Evolutionary conservation across 352 stramenopile species (phyloP), one percentile per base, ranked within the genome.

Genomic region (Pseudoperonospora humuli): DNA sequence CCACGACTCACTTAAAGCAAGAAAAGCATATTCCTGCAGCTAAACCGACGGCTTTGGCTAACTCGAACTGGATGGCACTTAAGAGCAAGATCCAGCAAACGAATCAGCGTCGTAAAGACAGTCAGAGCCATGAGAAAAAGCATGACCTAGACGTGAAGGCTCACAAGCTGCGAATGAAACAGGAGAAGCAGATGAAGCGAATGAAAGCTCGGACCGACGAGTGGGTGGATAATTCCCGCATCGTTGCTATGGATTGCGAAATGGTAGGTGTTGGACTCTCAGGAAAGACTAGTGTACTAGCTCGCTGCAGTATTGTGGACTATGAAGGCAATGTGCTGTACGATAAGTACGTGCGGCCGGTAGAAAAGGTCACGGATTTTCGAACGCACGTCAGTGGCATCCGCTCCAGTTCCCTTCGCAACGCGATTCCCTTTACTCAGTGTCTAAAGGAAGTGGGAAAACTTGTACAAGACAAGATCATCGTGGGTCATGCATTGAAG

Each of bases 181-280:
- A 76, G 31, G 57, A 64, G 18, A 74, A 83, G 38, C 56, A 77
- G 33, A 32, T 45, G 35, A 65, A 70, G 53, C 64, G 74, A 36
- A 61, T 71, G 47, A 60, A 84, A 50, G 34, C 43, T 20, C 71
- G 73, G 31, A 72, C 64, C 6, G 67, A 69, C 42, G 57, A 85
- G 44, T 89, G 77, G 80, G 84, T 93, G 50, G 75, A 90, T 62
- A 85, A 86, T 50, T 55, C 52, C 21, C 40, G 48, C 6, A 87
- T 93, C 45, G 54, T 91, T 15, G 81, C 59, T n/a, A 91, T 93
- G 76, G 81, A 93, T 75, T 93, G 81, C 53, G 81, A 93, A 56
- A 93, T 93, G 81, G 81, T 93, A 6, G 81, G 81, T 24, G 81
- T 93, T 2, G 81, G 81, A 0, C 49, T 84, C 11, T 81, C 70